Conservation (phyloP, 495 filamentous ascomycete species). For the Chaetomium tenue region DNA sequence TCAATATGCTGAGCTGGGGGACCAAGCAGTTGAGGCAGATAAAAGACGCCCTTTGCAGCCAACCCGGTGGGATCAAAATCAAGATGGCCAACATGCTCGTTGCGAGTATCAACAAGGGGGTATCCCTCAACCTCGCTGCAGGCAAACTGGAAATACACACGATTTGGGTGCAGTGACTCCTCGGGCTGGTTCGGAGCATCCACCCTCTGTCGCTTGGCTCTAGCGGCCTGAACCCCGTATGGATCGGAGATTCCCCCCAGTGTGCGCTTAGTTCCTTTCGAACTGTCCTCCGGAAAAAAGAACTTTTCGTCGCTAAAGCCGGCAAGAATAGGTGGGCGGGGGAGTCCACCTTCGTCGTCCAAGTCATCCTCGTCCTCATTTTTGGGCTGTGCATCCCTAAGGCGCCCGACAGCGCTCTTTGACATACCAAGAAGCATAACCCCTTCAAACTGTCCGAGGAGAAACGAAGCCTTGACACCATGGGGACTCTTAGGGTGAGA, state of each 20-base stretch:
- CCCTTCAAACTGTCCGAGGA: constrained; percentile 16
- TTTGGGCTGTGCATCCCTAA: no score
- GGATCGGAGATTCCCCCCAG: constrained; percentile 10
- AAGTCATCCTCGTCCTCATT: no score
- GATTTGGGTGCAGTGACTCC: constrained; percentile 5
- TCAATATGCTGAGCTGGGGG: not conserved
- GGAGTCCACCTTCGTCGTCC: no score
- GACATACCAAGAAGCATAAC: no score
- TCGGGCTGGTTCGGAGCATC: not conserved
- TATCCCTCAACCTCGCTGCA: constrained; percentile 4
- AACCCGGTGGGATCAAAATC: constrained; percentile 23
- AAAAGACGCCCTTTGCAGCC: constrained; percentile 13
- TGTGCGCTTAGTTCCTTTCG: constrained; percentile 11
- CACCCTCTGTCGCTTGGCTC: constrained; percentile 16
- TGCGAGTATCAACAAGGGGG: constrained; percentile 9
- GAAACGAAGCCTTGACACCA: constrained; percentile 22
- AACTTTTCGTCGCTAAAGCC: no score
- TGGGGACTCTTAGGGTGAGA: constrained; percentile 20
- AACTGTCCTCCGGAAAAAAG: no score
- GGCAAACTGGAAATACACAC: constrained; percentile 26
- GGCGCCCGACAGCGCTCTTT: no score
- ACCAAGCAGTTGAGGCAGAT: not conserved
- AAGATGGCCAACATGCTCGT: constrained; percentile 23
- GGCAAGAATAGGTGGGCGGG: no score
- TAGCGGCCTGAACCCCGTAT: constrained; percentile 18